phyloP scores from a whole-genome alignment of 768 basidiomycete genomes.

The Mycena amicta region DNA sequence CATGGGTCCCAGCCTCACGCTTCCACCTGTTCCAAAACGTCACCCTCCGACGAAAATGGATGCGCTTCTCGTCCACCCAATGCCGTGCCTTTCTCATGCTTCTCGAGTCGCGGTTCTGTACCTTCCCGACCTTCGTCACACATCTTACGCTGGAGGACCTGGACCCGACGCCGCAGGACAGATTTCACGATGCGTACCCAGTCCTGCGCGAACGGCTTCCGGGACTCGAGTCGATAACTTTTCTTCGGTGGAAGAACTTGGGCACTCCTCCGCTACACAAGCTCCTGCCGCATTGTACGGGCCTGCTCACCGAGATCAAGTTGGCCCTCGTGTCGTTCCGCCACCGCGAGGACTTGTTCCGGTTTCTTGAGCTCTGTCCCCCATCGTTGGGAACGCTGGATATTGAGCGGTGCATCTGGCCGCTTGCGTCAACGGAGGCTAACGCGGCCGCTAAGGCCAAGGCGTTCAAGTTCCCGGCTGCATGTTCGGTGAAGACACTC shows the following conservation, averaged over 20 bases:
- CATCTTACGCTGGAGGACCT: conserved; percentile 3
- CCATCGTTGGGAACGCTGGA: background rate
- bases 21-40: conserved; percentile 5
- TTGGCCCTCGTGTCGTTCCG: background rate
- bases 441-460: no score
- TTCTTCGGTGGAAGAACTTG: background rate
- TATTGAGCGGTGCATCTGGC: background rate
- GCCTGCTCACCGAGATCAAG: background rate
- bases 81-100: conserved; percentile 2
- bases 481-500: background rate
- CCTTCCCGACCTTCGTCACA: background rate
- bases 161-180: background rate
- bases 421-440: no score
- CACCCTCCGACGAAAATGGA: no score
- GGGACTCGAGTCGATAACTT: background rate
- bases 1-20: conserved; percentile 10
- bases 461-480: background rate
- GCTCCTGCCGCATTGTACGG: background rate
- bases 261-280: background rate
- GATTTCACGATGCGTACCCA: background rate
- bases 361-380: conserved; percentile 6
- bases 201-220: background rate
- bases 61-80: background rate
- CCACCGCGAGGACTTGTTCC: conserved; percentile 1
- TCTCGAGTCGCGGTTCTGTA: conserved; percentile 5